Base-by-base conservation (phyloP, 495 filamentous ascomycete genomes). In the Podospora pseudocomata region DNA sequence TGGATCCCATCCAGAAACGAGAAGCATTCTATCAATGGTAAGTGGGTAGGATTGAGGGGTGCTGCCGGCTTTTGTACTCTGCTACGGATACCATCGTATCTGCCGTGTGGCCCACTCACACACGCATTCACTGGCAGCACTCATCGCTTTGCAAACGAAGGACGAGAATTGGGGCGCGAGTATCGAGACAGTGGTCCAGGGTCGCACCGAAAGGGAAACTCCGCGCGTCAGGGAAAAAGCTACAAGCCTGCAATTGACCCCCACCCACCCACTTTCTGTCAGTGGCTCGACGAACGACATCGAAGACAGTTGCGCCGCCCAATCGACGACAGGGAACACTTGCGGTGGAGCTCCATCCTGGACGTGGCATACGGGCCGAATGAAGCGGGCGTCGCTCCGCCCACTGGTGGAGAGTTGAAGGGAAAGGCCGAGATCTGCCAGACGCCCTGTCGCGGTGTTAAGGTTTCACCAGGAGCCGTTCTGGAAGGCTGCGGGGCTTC, bases 301-400 rank as follows among this genome's bases (percentile, higher is more conserved):
- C 32, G 18, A 28, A 28, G 13, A 55, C n/a, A 34, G 23, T 32
- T 55, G 20, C 11, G 27, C 61, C 59, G 39, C 39, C 39, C 39
- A 49, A 49, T 49, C 39, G 13, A 49, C 2, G 9, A 49, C 39
- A 49, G 15, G 39, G 39, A 49, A 49, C 39, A 49, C 39, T 6
- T 5, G 39, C 15, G 39, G 39, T 49, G 39, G 39, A 49, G 39
- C 15, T 11, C 39, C 39, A 49, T 49, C 39, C 9, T 13, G 39
- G 11, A 61, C 19, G 20, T 61, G 59, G 59, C 16, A 61, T 61
- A 61, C 59, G 59, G 59, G 23, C 59, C 59, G 59, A 61, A 61
- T 61, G 5, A 58, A 61, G 59, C 59, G 59, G 39, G 39, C 39
- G 39, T 11, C 39, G 27, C 59, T 61, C 59, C 59, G 59, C 59